Evolutionary conservation across 768 basidiomycete species (phyloP).

Genomic region (Suillus spraguei): DNA sequence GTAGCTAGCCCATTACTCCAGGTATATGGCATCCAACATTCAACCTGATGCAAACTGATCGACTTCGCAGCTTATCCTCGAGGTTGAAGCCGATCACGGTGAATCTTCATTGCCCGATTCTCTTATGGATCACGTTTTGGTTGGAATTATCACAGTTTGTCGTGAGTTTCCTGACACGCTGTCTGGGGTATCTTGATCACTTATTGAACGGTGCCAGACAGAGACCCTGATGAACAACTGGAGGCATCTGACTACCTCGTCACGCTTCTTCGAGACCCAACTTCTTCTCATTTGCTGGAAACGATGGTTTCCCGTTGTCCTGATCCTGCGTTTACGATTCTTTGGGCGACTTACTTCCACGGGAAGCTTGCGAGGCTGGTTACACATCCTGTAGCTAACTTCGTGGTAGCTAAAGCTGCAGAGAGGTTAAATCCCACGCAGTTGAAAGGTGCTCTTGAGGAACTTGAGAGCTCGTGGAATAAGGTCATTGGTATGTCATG

Average conservation of each 20-base stretch:
- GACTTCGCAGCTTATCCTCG: constrained; percentile 67
- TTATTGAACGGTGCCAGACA: constrained; percentile 34
- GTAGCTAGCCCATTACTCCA: constrained; percentile 78
- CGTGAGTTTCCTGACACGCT: constrained; percentile 45
- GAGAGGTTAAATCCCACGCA: constrained; percentile 60
- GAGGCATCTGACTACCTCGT: constrained; percentile 78
- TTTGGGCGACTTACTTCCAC: constrained; percentile 82
- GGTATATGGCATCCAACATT: constrained; percentile 41
- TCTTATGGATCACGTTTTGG: constrained; percentile 79
- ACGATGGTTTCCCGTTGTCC: constrained; percentile 70
- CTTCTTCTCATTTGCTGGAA: constrained; percentile 91
- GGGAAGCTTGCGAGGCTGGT: constrained; percentile 75
- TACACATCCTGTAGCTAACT: constrained; percentile 91
- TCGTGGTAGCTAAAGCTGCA: constrained; percentile 82
- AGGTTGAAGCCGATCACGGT: constrained; percentile 74
- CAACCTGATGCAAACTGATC: constrained; percentile 13
- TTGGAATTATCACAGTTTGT: constrained; percentile 68
- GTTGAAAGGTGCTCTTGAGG: constrained; percentile 56
- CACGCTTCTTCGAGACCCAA: constrained; percentile 81
- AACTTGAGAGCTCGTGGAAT: constrained; percentile 58
- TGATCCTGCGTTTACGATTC: constrained; percentile 52
- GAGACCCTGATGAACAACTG: constrained; percentile 36
- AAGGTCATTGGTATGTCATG: constrained; percentile 69
- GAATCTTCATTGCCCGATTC: constrained; percentile 63
- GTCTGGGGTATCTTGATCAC: constrained; percentile 4